phyloP scores from a whole-genome alignment of 2,329 filamentous ascomycete genomes.

The Penicillium sp. region DNA sequence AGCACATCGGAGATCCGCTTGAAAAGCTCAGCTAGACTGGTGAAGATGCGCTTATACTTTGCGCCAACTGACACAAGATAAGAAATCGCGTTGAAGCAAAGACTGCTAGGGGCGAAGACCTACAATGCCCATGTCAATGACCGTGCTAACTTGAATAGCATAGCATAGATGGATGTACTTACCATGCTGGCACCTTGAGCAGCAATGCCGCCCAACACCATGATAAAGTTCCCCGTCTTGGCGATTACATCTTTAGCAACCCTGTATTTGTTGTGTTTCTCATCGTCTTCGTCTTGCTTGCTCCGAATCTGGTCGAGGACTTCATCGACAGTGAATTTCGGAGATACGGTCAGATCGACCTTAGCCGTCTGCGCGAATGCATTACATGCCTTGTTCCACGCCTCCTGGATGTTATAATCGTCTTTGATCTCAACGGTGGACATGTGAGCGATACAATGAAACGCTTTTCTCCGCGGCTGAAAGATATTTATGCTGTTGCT shows the following conservation, averaged over 20 bases:
- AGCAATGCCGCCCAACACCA: constrained; percentile 27
- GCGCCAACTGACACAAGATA: constrained; percentile 32
- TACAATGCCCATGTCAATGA: constrained; percentile 5
- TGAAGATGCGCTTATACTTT: constrained; percentile 36
- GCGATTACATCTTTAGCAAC: constrained; percentile 26
- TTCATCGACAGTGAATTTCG: constrained; percentile 24
- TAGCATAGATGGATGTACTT: background rate
- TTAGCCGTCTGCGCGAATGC: constrained; percentile 22
- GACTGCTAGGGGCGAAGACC: constrained; percentile 31
- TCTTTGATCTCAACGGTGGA: background rate
- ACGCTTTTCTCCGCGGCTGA: too few relatives aligned
- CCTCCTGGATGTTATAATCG: constrained; percentile 23
- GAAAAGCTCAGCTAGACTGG: constrained; percentile 28
- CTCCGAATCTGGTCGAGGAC: constrained; percentile 27
- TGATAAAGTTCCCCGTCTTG: constrained; percentile 29
- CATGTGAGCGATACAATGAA: background rate
- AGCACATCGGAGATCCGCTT: constrained; percentile 31
- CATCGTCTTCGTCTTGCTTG: constrained; percentile 28
- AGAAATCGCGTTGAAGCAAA: constrained; percentile 36
- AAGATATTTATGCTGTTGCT: too few relatives aligned
- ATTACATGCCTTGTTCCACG: constrained; percentile 20
- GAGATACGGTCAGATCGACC: constrained; percentile 22
- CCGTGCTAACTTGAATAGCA: background rate
- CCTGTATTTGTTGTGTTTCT: constrained; percentile 26
- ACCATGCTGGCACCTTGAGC: constrained; percentile 33